These are phyloP conservation scores for Phaeoacremonium minimum DNA, from an alignment of 2,329 filamentous ascomycete species.

Conservation along the genomic window DNA sequence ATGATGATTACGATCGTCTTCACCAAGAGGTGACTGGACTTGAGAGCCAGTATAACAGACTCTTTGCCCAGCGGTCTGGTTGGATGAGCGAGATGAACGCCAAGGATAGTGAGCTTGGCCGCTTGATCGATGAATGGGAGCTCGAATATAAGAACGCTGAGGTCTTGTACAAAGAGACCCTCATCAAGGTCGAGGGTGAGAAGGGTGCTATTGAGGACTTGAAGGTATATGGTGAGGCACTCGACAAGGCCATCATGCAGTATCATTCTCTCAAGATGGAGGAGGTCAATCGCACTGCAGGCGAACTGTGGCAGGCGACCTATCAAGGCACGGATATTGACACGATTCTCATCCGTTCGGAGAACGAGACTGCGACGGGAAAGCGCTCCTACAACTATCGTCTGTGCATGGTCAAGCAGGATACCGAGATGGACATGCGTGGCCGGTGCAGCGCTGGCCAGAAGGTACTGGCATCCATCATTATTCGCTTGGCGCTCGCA, in stretches of 20 bases:
- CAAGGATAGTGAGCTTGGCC: conserved; percentile 75
- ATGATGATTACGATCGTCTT: conserved; percentile 75
- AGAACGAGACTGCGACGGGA: conserved; percentile 69
- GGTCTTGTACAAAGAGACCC: conserved; percentile 75
- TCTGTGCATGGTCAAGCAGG: conserved; percentile 95
- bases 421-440: conserved; percentile 98
- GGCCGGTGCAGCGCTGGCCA: conserved; percentile 95
- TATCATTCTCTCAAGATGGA: conserved; percentile 97
- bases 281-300: conserved; percentile 91
- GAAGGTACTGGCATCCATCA: conserved; percentile 93
- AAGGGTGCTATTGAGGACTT: conserved; percentile 92
- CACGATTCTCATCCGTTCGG: conserved; percentile 90
- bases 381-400: conserved; percentile 95
- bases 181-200: conserved; percentile 87
- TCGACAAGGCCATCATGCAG: conserved; percentile 96
- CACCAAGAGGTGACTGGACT: conserved; percentile 63
- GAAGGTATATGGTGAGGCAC: conserved; percentile 72
- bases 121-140: conserved; percentile 75
- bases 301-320: conserved; percentile 94
- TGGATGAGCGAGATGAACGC: conserved; percentile 76
- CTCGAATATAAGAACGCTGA: conserved; percentile 83
- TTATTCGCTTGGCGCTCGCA: conserved; percentile 91
- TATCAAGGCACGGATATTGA: conserved; percentile 98
- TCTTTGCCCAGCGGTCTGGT: conserved; percentile 68
- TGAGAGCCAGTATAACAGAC: conserved; percentile 63